Evolutionary conservation across 2,329 filamentous ascomycete genomes (phyloP), one percentile per base, ranked within the genome.

Genomic region (Xylaria sp.): DNA sequence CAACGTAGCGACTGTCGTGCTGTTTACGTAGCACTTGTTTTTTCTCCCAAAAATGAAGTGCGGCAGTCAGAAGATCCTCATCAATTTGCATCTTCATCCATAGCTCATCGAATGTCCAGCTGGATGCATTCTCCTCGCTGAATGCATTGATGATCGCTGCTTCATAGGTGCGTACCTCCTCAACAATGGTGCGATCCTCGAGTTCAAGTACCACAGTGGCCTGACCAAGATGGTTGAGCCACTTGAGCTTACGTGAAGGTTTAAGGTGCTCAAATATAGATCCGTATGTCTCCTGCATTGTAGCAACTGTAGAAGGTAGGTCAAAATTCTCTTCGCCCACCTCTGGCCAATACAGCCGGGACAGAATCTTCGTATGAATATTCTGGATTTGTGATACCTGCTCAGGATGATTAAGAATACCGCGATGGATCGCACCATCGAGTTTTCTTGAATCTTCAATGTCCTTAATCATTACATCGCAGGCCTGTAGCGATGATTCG

Each of bases 401-500:
- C 8, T 74, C 69, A 53, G 71, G 72, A 23, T 73, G 72, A 58
- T 71, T 74, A 50, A 74, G 65, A 52, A 73, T 70, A 60, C 74
- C 83, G 65, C 84, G 85, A 48, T 89, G 84, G 55, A 97, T 89
- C 13, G 86, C 83, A 8, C 84, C 81, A 76, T 97, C 92, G 67
- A 97, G 88, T 48, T 88, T 86, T 68, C 86, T 86, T 1, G 94
- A 97, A 76, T 97, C 94, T 72, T 92, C 87, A 41, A 98, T 92
- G 78, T 99, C 96, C 71, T 91, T 93, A 65, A 99, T 87, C 96
- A 99, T 99, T 75, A 99, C 96, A 77, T 99, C 95, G 79, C 94
- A 97, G 57, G 93, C 92, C 78, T 98, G 96, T 53, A 99, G 83
- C 18, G 93, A 90, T 32, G 87, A 86, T 72, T 97, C 93, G 28